phyloP scores from a whole-genome alignment of 192 early-diverging fungal species.

The Piromyces sp. region DNA sequence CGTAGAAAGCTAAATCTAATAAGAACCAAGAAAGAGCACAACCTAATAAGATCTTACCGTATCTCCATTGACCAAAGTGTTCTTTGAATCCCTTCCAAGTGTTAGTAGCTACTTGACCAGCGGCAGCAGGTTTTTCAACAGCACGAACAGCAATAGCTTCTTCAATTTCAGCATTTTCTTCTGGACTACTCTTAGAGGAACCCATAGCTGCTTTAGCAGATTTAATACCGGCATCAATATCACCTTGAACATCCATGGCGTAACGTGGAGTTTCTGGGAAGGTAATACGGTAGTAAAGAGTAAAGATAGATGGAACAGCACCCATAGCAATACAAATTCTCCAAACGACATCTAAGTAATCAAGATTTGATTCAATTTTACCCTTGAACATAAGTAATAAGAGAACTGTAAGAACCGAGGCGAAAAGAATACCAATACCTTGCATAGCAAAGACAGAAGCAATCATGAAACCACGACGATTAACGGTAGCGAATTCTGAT shows the following conservation, averaged over 20 bases:
- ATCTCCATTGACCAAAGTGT: slow-evolving; percentile 63
- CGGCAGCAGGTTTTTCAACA: slow-evolving; percentile 15
- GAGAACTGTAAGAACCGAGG: neutral
- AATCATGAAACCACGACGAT: slow-evolving; percentile 75
- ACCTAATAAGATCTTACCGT: slow-evolving; percentile 63
- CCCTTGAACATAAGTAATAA: neutral
- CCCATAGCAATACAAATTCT: slow-evolving; percentile 73
- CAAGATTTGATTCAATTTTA: slow-evolving; percentile 5
- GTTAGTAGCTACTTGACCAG: slow-evolving; percentile 23
- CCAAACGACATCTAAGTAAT: slow-evolving; percentile 72
- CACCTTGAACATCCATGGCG: slow-evolving; percentile 48
- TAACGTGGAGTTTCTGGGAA: slow-evolving; percentile 91
- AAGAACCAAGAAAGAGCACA: slow-evolving; percentile 59
- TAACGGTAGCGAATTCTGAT: slow-evolving; percentile 69
- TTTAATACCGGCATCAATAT: slow-evolving; percentile 27
- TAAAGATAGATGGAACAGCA: slow-evolving; percentile 57
- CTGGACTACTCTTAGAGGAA: neutral
- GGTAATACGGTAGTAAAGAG: slow-evolving; percentile 81
- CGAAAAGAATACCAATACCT: neutral
- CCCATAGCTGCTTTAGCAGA: neutral
- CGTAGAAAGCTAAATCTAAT: slow-evolving; percentile 65
- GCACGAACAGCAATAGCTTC: slow-evolving; percentile 15
- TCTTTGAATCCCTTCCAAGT: slow-evolving; percentile 31
- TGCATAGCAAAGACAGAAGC: neutral
- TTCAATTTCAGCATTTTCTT: neutral